phyloP scores from a whole-genome alignment of 139 green algal species.

The Astrephomene gubernaculifera region DNA sequence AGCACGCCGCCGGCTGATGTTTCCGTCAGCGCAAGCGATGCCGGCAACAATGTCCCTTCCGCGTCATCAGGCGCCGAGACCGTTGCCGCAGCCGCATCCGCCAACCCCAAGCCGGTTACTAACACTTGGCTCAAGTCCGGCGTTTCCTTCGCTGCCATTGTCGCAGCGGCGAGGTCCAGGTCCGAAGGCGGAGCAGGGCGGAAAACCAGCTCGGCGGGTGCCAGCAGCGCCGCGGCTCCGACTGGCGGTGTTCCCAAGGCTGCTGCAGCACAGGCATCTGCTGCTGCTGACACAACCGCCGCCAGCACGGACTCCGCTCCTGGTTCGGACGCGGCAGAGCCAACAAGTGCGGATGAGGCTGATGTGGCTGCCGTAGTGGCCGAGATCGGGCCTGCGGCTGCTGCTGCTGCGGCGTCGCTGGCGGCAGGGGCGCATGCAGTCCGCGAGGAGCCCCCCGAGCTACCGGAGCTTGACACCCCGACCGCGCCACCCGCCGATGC shows the following conservation, averaged over 20 bases:
- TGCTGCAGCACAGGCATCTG: background rate
- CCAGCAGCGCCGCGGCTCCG: background rate
- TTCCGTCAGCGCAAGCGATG: too few species aligned
- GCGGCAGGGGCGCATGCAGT: constrained; percentile 2
- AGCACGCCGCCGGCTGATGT: too few species aligned
- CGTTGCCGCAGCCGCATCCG: too few species aligned
- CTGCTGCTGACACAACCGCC: background rate
- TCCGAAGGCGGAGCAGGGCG: background rate
- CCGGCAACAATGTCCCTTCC: too few species aligned
- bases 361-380: background rate
- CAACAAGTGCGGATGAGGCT: background rate
- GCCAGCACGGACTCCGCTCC: background rate
- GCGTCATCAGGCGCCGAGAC: too few species aligned
- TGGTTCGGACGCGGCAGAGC: background rate
- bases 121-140: background rate
- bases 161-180: background rate
- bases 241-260: background rate
- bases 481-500: too few species aligned
- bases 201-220: background rate
- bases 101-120: background rate
- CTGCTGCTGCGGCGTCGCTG: background rate
- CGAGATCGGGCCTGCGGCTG: background rate
- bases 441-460: background rate
- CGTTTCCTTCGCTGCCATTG: constrained; percentile 19
- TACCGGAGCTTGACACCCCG: background rate